phyloP scores from a whole-genome alignment of 1,284 basidiomycete species.

The Cutaneotrichosporon dermatis region DNA sequence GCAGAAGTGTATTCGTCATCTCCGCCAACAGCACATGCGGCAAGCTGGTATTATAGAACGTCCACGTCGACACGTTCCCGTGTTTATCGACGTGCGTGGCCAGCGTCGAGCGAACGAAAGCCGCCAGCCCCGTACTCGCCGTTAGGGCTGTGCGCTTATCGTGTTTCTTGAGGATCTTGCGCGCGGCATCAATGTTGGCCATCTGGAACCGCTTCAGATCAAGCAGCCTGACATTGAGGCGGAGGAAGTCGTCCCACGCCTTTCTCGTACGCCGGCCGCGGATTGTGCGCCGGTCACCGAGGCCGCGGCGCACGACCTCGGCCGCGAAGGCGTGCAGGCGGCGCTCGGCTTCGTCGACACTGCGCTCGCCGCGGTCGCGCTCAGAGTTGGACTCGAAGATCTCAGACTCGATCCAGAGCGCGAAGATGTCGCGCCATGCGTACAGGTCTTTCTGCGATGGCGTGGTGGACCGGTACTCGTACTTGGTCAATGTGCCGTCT shows the following conservation, averaged over 20 bases:
- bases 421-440: constrained; percentile 86
- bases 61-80: constrained; percentile 47
- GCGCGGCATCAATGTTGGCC: constrained; percentile 81
- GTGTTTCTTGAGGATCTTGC: constrained; percentile 92
- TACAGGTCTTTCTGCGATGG: constrained; percentile 63
- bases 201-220: constrained; percentile 84
- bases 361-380: constrained; percentile 66
- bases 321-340: constrained; percentile 67
- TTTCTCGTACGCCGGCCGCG: constrained; percentile 60
- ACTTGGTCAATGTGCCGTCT: not conserved
- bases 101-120: constrained; percentile 46
- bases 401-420: constrained; percentile 78
- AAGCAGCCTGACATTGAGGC: constrained; percentile 74
- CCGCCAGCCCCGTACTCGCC: constrained; percentile 50
- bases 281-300: constrained; percentile 60
- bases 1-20: constrained; percentile 76
- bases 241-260: constrained; percentile 73
- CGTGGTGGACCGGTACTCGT: constrained; percentile 36
- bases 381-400: constrained; percentile 82
- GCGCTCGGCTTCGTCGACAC: constrained; percentile 66
- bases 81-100: constrained; percentile 30
- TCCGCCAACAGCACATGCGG: constrained; percentile 78
- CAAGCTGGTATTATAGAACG: constrained; percentile 57
- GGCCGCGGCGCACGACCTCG: constrained; percentile 60
- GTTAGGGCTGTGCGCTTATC: constrained; percentile 66